phyloP scores from a whole-genome alignment of 257 asterid species.

The Nicotiana otophora region DNA sequence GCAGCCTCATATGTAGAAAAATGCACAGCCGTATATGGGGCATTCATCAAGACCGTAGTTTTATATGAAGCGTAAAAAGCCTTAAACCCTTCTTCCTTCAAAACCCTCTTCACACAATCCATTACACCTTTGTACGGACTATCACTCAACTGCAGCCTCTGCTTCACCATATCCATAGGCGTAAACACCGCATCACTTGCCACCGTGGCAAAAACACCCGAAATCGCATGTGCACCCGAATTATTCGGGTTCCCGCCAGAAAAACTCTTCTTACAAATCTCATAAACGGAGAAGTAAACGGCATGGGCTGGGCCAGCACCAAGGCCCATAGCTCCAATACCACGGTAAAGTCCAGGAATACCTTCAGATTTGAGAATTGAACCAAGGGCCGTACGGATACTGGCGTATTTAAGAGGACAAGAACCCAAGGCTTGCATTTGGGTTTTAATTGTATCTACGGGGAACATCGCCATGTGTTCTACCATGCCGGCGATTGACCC shows the following conservation, averaged over 20 bases:
- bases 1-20: constrained; percentile 86
- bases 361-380: constrained; percentile 74
- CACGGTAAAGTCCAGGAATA: constrained; percentile 66
- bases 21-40: constrained; percentile 93
- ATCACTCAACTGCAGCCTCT: constrained; percentile 77
- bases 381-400: constrained; percentile 51
- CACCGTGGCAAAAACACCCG: constrained; percentile 86
- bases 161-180: constrained; percentile 98
- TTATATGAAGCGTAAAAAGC: constrained; percentile 78
- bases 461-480: constrained; percentile 98
- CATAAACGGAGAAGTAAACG: constrained; percentile 82
- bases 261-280: constrained; percentile 59
- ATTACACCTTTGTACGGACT: constrained; percentile 80
- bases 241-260: constrained; percentile 69
- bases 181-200: constrained; percentile 89
- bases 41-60: constrained; percentile 93
- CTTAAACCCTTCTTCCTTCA: constrained; percentile 72
- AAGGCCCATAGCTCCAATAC: constrained; percentile 93
- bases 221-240: constrained; percentile 58
- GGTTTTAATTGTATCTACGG: constrained; percentile 85
- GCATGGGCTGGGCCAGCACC: constrained; percentile 99
- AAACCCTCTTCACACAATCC: constrained; percentile 73
- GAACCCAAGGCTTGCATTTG: constrained; percentile 92
- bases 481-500: constrained; percentile 91
- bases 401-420: constrained; percentile 69